Evolutionary conservation across 805 yeast species (phyloP), one percentile per base, ranked within the genome.

Genomic region (Kuraishia ogatae): DNA sequence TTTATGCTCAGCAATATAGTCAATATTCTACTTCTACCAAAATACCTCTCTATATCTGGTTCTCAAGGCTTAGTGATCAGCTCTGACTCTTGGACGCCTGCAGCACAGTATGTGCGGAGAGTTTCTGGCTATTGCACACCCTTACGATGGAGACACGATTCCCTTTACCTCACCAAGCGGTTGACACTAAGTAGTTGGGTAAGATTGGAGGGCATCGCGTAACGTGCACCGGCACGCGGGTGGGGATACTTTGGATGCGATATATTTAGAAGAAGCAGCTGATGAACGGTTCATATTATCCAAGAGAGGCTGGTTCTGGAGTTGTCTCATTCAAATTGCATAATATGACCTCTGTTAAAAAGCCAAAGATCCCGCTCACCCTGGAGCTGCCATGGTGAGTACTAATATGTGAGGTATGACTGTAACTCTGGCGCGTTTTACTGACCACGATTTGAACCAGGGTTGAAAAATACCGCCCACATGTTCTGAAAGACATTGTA

Each of bases 391-490:
- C 73, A 28, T 65, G 69, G 67, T 65, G 58, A 57, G 71, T 64
- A 17, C 21, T 17, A 4, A 2, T 21, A 20, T 35, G 43, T 4
- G 22, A n/a, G 2, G 17, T 21, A 15, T 43, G n/a, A 46, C 11
- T 26, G 20, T 24, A n/a, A 4, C 15, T n/a, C n/a, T n/a, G n/a
- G n/a, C 17, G 26, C 3, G 21, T 23, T 39, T 29, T 46, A 54
- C 59, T 55, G 54, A 56, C 60, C 7, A 11, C 43, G 43, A 35
- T 15, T 20, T 53, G 24, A 15, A 6, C 10, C 26, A 64, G 90
- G 96, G 98, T 94, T n/a, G 99, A 94, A 64, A 94, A 94, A 66
- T 94, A 94, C 67, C 82, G 99, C 58, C 99, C 99, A 0, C 75
- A 79, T 46, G 69, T 75, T 20, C 74, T 94, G 28, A 80, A 82